phyloP scores from a whole-genome alignment of 2,329 filamentous ascomycete genomes.

The Sporothrix brunneoviolacea region DNA sequence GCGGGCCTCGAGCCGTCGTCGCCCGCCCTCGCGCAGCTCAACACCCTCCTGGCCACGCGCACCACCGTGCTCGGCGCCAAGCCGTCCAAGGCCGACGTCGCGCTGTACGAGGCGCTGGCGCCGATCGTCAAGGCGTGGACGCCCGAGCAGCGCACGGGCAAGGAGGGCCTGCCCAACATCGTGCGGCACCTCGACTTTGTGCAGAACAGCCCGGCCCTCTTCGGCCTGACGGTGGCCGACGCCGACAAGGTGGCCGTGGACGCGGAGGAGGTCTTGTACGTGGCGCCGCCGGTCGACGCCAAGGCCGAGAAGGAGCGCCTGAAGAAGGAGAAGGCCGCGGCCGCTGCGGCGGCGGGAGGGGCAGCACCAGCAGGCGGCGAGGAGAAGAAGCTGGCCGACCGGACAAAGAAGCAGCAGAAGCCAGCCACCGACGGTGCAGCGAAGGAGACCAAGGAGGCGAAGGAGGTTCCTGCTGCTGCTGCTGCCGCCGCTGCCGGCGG shows the following conservation, averaged over 20 bases:
- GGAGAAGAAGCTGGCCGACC: constrained; percentile 47
- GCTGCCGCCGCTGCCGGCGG: constrained; percentile 30
- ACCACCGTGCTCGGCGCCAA: constrained; percentile 86
- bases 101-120: constrained; percentile 71
- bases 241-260: constrained; percentile 74
- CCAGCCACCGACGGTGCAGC: constrained; percentile 41
- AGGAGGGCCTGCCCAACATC: constrained; percentile 83
- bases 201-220: constrained; percentile 74
- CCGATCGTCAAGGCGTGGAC: constrained; percentile 74
- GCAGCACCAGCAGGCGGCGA: constrained; percentile 37
- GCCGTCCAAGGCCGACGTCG: constrained; percentile 80
- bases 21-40: constrained; percentile 65
- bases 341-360: constrained; percentile 46
- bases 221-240: constrained; percentile 61
- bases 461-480: constrained; percentile 28
- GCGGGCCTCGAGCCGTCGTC: constrained; percentile 54
- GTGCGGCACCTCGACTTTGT: constrained; percentile 91
- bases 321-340: constrained; percentile 89
- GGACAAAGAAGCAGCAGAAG: constrained; percentile 53
- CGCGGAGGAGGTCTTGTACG: constrained; percentile 71
- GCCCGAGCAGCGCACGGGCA: constrained; percentile 79
- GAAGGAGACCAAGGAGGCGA: constrained; percentile 28
- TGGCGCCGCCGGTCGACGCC: constrained; percentile 81
- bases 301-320: constrained; percentile 94
- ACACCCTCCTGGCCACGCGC: constrained; percentile 78